Percentiles rank a stretch among this genome's conserved stretches.
Evolutionary conservation across 768 basidiomycete genomes (phyloP).

Genomic region (Podaxis sp.): DNA sequence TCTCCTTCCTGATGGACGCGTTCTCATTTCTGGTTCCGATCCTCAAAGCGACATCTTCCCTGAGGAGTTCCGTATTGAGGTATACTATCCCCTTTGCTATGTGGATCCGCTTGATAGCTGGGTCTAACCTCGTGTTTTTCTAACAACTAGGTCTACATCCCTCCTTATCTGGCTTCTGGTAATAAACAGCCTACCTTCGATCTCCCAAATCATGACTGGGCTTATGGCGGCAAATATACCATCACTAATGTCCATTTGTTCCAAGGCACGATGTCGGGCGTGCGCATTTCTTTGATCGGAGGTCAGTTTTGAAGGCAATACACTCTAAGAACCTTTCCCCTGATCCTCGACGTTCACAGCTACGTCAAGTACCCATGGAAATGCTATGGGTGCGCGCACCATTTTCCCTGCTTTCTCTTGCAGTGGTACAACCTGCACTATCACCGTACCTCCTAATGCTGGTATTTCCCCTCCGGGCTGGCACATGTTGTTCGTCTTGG

Average conservation of each 20-base stretch:
- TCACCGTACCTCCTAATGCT: constrained; percentile 73
- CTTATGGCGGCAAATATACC: constrained; percentile 45
- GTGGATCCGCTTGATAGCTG: not conserved
- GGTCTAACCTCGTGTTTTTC: not conserved
- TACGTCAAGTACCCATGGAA: constrained; percentile 75
- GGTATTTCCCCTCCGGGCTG: constrained; percentile 72
- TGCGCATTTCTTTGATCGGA: constrained; percentile 65
- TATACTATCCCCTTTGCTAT: constrained; percentile 14
- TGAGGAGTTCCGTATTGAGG: constrained; percentile 73
- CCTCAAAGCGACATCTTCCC: constrained; percentile 53
- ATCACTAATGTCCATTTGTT: constrained; percentile 48
- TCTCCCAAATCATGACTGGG: constrained; percentile 62
- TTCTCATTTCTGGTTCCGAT: constrained; percentile 76
- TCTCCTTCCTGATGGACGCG: constrained; percentile 71
- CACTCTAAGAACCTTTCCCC: not conserved
- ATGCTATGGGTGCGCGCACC: constrained; percentile 69
- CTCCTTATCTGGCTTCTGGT: constrained; percentile 76
- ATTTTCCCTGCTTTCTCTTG: constrained; percentile 75
- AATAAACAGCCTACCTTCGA: constrained; percentile 60
- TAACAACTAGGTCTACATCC: constrained; percentile 66
- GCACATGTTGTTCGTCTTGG: constrained; percentile 74
- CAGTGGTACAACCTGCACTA: constrained; percentile 67
- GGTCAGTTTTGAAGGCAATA: constrained; percentile 37
- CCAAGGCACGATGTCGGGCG: constrained; percentile 37
- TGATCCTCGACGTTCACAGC: constrained; percentile 34